Evolutionary conservation across 106 monocot genomes (phyloP).

Genomic region (Apostasia shenzhenica): DNA sequence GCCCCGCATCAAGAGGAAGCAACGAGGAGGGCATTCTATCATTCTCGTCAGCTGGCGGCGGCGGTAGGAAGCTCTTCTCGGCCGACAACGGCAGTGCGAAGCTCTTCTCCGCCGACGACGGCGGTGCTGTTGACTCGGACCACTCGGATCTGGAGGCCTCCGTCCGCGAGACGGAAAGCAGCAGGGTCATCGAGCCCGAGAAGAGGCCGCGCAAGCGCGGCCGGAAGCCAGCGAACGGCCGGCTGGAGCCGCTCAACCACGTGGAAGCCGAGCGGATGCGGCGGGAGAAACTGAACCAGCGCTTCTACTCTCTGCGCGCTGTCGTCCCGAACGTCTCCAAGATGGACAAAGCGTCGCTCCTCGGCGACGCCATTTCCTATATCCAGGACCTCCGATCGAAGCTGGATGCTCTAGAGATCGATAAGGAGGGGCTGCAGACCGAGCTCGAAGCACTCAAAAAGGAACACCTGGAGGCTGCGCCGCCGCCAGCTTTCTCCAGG

Average conservation of each 20-base stretch:
- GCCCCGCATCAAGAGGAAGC: slow-evolving; percentile 37
- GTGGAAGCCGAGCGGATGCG: slow-evolving; percentile 90
- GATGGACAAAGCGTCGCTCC: slow-evolving; percentile 94
- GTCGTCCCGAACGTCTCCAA: slow-evolving; percentile 94
- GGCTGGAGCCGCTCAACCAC: slow-evolving; percentile 85
- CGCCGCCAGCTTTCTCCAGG: not conserved
- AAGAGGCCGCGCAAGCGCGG: slow-evolving; percentile 69
- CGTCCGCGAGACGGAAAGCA: slow-evolving; percentile 61
- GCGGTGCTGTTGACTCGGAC: slow-evolving; percentile 43
- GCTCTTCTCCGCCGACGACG: slow-evolving; percentile 7
- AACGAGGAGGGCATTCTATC: slow-evolving; percentile 77
- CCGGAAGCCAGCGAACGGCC: slow-evolving; percentile 82
- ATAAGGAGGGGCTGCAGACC: slow-evolving; percentile 29
- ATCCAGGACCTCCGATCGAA: slow-evolving; percentile 67
- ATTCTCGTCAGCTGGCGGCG: slow-evolving; percentile 37
- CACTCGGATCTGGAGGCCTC: slow-evolving; percentile 86
- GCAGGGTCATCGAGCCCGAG: slow-evolving; percentile 37
- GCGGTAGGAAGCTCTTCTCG: not conserved
- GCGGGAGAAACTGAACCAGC: slow-evolving; percentile 91
- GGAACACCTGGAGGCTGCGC: slow-evolving; percentile 12
- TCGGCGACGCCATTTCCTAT: slow-evolving; percentile 80
- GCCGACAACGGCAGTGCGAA: slow-evolving; percentile 1
- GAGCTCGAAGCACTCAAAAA: slow-evolving; percentile 41
- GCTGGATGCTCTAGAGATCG: slow-evolving; percentile 30
- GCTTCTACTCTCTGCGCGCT: slow-evolving; percentile 88